These are phyloP conservation scores for Pseudogymnoascus sp. DNA, from an alignment of 2,329 filamentous ascomycete species.

Conservation along the genomic window DNA sequence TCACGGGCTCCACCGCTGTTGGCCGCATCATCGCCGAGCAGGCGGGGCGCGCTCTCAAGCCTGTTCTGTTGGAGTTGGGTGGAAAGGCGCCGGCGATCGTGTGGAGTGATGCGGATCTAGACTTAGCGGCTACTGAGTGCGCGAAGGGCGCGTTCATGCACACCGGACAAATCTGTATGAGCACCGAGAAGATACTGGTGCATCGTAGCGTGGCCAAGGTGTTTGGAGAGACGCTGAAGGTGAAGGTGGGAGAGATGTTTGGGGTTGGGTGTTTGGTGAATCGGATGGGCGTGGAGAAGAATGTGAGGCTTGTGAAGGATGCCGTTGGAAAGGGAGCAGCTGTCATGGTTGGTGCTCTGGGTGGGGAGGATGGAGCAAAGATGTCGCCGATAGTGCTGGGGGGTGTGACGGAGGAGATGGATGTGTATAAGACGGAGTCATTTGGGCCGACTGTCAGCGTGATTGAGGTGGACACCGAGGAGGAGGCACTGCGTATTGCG, in stretches of 20 bases:
- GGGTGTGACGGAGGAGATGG: constrained; percentile 63
- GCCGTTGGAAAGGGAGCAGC: constrained; percentile 60
- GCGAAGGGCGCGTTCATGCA: constrained; percentile 66
- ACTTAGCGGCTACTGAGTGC: constrained; percentile 61
- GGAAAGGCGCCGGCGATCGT: constrained; percentile 77
- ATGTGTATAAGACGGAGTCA: constrained; percentile 66
- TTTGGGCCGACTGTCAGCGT: constrained; percentile 71
- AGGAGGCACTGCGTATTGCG: constrained; percentile 64
- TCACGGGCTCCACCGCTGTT: constrained; percentile 70
- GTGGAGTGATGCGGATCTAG: constrained; percentile 70
- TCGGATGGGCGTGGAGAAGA: constrained; percentile 57
- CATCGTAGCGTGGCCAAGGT: constrained; percentile 40
- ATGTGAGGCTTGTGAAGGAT: constrained; percentile 59
- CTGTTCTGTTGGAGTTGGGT: constrained; percentile 71
- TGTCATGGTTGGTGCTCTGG: constrained; percentile 35
- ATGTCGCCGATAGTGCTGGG: constrained; percentile 62
- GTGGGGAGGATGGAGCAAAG: constrained; percentile 27
- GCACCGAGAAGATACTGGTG: constrained; percentile 65
- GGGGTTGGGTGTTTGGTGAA: constrained; percentile 54
- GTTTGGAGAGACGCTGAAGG: constrained; percentile 36
- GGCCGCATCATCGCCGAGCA: constrained; percentile 64
- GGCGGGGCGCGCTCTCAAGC: constrained; percentile 70
- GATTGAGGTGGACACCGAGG: constrained; percentile 57
- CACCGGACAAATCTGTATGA: constrained; percentile 79
- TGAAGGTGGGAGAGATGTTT: constrained; percentile 36